These are phyloP conservation scores for Capsella rubella DNA, from an alignment of 441 rosid genomes.

Conservation along the genomic window DNA sequence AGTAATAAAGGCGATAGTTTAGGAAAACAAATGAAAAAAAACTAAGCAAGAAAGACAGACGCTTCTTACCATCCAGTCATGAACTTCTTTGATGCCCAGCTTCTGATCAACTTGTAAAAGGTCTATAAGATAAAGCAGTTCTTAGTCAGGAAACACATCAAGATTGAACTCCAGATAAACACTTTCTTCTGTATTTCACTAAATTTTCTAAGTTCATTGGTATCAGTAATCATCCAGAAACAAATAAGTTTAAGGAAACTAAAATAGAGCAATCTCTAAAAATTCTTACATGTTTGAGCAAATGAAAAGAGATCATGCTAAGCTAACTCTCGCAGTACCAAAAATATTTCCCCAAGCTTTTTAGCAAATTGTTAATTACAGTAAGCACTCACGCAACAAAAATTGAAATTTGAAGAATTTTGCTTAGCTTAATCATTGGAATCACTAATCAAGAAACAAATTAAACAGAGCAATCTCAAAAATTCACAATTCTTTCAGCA, in stretches of 20 bases:
- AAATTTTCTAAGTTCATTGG: background rate
- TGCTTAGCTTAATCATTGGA: background rate
- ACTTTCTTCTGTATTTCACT: background rate
- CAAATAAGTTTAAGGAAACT: background rate
- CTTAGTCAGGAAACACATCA: constrained; percentile 19
- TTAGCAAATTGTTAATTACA: background rate
- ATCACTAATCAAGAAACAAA: background rate
- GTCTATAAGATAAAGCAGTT: constrained; percentile 57
- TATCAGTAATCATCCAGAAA: constrained; percentile 7
- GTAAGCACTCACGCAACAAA: background rate
- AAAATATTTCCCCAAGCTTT: background rate
- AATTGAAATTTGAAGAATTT: background rate
- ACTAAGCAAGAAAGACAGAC: constrained; percentile 31
- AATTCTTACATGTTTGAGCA: background rate
- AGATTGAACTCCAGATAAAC: background rate
- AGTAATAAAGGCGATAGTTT: background rate
- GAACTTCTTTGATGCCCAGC: constrained; percentile 99
- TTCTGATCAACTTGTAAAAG: constrained; percentile 80
- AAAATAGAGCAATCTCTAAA: constrained; percentile 1
- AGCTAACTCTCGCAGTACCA: constrained; percentile 14
- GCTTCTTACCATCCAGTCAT: constrained; percentile 90
- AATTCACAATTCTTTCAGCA: too few relatives aligned
- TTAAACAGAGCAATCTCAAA: background rate
- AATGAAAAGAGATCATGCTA: background rate
- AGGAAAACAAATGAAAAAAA: background rate